phyloP scores from a whole-genome alignment of 345 rosid species.

The Triadica sebifera region DNA sequence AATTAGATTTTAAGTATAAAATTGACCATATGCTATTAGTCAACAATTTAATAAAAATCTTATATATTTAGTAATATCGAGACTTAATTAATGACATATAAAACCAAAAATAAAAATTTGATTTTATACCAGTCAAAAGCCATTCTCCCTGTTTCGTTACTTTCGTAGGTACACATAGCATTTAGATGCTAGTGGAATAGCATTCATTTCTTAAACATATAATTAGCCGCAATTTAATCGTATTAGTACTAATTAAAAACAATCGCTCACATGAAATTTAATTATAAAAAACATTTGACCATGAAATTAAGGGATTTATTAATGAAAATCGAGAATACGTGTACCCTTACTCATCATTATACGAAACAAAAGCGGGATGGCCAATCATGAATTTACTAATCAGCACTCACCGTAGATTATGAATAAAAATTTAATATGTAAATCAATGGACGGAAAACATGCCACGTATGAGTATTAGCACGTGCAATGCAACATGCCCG shows the following conservation, averaged over 20 bases:
- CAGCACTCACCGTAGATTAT: neutral
- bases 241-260: neutral
- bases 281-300: conserved; percentile 1
- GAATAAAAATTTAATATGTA: neutral
- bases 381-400: neutral
- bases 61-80: too few relatives aligned
- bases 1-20: too few relatives aligned
- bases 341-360: too few relatives aligned
- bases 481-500: conserved; percentile 21
- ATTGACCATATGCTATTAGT: too few relatives aligned
- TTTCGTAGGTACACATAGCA: too few relatives aligned
- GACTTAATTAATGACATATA: too few relatives aligned
- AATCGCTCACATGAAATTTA: conserved; percentile 1
- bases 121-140: too few relatives aligned
- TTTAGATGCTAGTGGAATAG: too few relatives aligned
- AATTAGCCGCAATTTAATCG: neutral
- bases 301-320: neutral
- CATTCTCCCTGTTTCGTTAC: too few relatives aligned
- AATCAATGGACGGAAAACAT: neutral
- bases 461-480: conserved; percentile 19
- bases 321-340: conserved; percentile 1
- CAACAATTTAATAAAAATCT: too few relatives aligned
- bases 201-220: too few relatives aligned
- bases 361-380: neutral
- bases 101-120: too few relatives aligned